These are phyloP conservation scores for Allomyces macrogynus DNA, from an alignment of 192 early-diverging fungal genomes.

Conservation along the genomic window DNA sequence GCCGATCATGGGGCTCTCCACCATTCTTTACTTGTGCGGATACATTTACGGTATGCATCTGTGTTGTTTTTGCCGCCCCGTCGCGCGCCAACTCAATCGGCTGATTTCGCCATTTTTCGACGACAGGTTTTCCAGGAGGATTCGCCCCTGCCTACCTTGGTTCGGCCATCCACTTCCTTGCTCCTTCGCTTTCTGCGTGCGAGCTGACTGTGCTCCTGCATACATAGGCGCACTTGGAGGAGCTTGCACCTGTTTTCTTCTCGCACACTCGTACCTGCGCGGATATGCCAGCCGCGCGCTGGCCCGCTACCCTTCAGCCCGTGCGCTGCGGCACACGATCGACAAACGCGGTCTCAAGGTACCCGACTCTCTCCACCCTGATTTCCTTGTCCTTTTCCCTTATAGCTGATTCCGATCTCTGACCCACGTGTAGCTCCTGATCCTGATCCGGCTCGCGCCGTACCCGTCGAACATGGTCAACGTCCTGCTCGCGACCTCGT, in stretches of 20 bases:
- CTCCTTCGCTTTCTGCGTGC: no score
- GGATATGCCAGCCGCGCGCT: not conserved
- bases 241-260: not conserved
- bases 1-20: not conserved
- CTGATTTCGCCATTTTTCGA: no score
- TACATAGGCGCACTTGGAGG: not conserved
- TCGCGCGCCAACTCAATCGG: no score
- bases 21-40: not conserved
- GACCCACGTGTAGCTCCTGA: not conserved
- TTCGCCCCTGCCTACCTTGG: no score
- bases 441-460: conserved; percentile 2
- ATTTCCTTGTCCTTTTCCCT: not conserved
- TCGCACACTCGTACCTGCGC: not conserved
- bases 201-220: not conserved
- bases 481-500: not conserved
- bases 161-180: no score
- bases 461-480: not conserved
- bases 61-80: not conserved
- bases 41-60: not conserved
- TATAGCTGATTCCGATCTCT: not conserved
- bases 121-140: no score
- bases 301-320: not conserved
- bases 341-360: not conserved
- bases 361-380: not conserved
- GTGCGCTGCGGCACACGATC: not conserved